A percentile compares a stretch with the other conserved stretches of the same genome.
phyloP scores from a whole-genome alignment of 371 early-diverging fungal genomes.

The Mortierella sp. region DNA sequence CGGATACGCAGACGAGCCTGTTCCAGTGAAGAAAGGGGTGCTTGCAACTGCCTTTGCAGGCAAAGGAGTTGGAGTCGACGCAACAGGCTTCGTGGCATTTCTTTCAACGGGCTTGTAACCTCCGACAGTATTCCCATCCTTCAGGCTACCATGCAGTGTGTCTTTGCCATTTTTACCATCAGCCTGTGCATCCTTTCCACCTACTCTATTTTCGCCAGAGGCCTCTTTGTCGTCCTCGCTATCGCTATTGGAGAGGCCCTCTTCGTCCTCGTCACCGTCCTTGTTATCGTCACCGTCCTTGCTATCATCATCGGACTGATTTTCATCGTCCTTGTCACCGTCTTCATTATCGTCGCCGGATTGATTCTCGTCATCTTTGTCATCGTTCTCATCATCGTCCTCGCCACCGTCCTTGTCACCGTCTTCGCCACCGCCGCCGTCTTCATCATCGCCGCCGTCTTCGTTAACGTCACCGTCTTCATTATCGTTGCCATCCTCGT shows the following conservation, averaged over 20 bases:
- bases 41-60: constrained; percentile 1
- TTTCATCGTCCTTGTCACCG: neutral
- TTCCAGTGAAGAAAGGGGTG: constrained; percentile 15
- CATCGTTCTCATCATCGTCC: constrained; percentile 3
- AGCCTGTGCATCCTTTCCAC: neutral
- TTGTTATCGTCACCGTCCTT: neutral
- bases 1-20: constrained; percentile 5
- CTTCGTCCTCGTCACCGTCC: neutral
- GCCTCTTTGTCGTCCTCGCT: neutral
- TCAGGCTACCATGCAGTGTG: neutral
- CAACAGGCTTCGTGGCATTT: neutral
- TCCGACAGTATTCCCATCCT: neutral
- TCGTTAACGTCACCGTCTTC: neutral
- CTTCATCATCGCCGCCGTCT: constrained; percentile 1
- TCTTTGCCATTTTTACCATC: neutral
- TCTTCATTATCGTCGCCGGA: neutral
- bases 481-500: neutral
- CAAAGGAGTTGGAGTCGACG: neutral
- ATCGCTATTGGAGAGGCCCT: neutral
- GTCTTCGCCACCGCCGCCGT: neutral
- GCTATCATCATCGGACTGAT: neutral
- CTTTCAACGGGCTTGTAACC: neutral
- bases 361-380: neutral
- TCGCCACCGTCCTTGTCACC: constrained; percentile 8
- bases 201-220: neutral